Evolutionary conservation across 176 grass and related monocot species (phyloP).

Genomic region (Eremochloa ophiuroides): DNA sequence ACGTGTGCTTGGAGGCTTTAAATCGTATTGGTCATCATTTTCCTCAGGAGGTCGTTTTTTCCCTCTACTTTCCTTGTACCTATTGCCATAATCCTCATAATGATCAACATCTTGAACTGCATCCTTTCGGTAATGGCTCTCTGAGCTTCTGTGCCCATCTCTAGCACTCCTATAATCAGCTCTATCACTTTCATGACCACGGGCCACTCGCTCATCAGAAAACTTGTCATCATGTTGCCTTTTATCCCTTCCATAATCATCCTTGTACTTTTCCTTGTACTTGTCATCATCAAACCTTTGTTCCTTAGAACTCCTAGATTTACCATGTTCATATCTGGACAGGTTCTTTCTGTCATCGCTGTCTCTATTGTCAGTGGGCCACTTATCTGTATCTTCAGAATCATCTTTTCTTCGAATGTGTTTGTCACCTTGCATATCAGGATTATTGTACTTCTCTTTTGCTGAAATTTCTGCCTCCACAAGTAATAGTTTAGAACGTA

Average conservation of each 20-base stretch:
- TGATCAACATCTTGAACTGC: constrained; percentile 53
- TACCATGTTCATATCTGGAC: constrained; percentile 70
- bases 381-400: constrained; percentile 67
- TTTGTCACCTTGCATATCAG: constrained; percentile 55
- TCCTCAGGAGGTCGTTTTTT: constrained; percentile 67
- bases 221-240: constrained; percentile 57
- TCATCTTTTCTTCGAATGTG: constrained; percentile 57
- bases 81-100: constrained; percentile 59
- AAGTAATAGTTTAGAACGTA: constrained; percentile 24
- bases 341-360: constrained; percentile 58
- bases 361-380: constrained; percentile 61
- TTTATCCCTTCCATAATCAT: constrained; percentile 53
- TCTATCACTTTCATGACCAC: constrained; percentile 52
- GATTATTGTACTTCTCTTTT: constrained; percentile 49
- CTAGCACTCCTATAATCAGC: constrained; percentile 58
- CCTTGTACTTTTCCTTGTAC: constrained; percentile 73
- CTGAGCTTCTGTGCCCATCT: constrained; percentile 57
- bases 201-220: constrained; percentile 40
- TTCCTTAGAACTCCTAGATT: constrained; percentile 73
- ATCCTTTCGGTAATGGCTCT: constrained; percentile 69
- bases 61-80: constrained; percentile 65
- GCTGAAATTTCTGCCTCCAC: constrained; percentile 39
- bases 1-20: constrained; percentile 40
- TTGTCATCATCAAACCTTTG: constrained; percentile 73
- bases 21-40: constrained; percentile 55